Evolutionary conservation across 2,329 filamentous ascomycete species (phyloP), one percentile per base, ranked within the genome.

Genomic region (Aspergillus pseudoviridinutans): DNA sequence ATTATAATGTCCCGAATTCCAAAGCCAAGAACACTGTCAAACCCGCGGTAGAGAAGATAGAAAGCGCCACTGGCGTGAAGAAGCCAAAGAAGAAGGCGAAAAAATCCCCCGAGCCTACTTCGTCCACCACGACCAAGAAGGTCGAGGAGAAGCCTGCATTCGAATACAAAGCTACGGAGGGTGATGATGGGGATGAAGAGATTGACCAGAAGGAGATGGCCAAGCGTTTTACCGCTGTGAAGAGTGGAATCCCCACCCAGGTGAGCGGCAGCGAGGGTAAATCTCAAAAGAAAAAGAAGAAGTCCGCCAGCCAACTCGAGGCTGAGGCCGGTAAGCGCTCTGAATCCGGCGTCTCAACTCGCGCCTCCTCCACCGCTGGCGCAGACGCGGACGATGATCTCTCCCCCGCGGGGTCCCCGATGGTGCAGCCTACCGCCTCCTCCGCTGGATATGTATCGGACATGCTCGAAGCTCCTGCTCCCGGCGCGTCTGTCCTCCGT

Each of bases 341-440:
- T 22, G 76, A 56, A 29, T 66, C 79, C 56, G 74, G 63, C 28
- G 60, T 81, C 61, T 80, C 80, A 32, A 86, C 84, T 12, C 81
- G 84, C 51, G 80, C 84, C 6, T 89, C 89, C 0, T 92, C 90
- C 3, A 87, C 86, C 54, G 84, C 85, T 49, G 89, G 85, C 53
- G 88, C 82, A 29, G 90, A 93, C 70, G 90, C 87, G 14, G 91
- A 94, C 67, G 90, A 95, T 68, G 91, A 96, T 67, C 79, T 88
- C 66, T 92, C 91, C 3, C 81, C 88, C 7, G 80, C 82, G 57
- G 80, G 80, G 49, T 92, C 90, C 10, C 89, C 91, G 32, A 79
- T 84, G 52, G 77, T 80, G 51, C 73, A 73, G 44, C 73, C 78
- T 41, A 71, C 69, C 47, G 63, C 68, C 22, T 61, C 72, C 24